Base-by-base conservation (phyloP, 441 rosid genomes). In the Euphorbia celastroides region DNA sequence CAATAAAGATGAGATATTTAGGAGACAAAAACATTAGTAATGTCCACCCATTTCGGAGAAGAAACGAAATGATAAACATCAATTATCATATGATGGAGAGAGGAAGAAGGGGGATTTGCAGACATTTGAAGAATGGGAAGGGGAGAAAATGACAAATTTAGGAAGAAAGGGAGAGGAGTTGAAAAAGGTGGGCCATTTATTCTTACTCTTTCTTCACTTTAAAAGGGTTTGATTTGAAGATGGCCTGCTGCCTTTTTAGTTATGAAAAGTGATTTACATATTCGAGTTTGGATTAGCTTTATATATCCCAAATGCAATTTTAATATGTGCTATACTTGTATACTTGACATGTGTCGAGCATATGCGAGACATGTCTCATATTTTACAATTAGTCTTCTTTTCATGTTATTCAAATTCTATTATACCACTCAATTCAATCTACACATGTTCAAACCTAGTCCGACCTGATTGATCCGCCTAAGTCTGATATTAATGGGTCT, bases 101-200 rank as follows among this genome's bases (percentile, higher is more conserved):
- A 38, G 44, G 12, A 7, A 14, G 12, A 7, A 9, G 44, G 12
- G 44, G 12, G 12, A 38, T 4, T 3, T 4, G 44, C 2, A 9
- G n/a, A 52, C 22, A 62, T 55, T 70, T 57, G 48, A 52, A 65
- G 36, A 36, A 52, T 52, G 32, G 60, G 31, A 20, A 16, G 41
- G 60, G 20, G 7, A 32, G 72, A 74, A 79, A 71, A 64, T 59
- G 70, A 72, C 78, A 72, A 70, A 75, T 42, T n/a, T 44, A 44
- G 12, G 12, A 9, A 48, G 5, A 48, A 5, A 74, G 74, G 48
- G 51, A 57, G 44, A 11, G 16, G 57, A 41, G 54, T 16, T 2
- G 17, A 17, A 14, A 38, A 9, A 7, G n/a, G 34, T 30, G 62
- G 55, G 42, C 68, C 60, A 34, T 22, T 57, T 51, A n/a, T 41